Evolutionary conservation across 768 basidiomycete genomes (phyloP), one percentile per base, ranked within the genome.

Genomic region (Chiua virens): DNA sequence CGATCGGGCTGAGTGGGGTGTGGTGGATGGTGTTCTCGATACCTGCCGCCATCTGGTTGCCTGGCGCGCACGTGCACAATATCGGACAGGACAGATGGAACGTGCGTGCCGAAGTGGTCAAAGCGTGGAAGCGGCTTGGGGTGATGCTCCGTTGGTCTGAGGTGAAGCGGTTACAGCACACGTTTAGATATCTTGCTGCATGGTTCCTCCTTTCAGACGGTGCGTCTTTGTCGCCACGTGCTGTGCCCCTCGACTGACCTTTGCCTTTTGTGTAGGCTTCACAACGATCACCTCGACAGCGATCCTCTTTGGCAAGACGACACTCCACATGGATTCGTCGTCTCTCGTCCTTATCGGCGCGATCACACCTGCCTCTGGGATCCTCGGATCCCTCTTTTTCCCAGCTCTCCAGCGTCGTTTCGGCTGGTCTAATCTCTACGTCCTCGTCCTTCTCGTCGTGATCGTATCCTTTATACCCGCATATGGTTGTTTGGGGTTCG

Each of bases 131-230:
- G 47, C 72, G 86, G 21, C 75, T 98, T 0, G 84, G 81, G 0
- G 74, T 71, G 28, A 93, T 93, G 87, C 73, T 98, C 20, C 75
- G 74, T 1, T 85, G 82, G 76, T 72, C 70, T 8, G 86, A 96
- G 63, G 82, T 95, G 36, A 79, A 79, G 65, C 79, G 79, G 46
- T 74, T 98, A 15, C 78, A 79, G 27, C 86, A 92, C 61, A 93
- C 94, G 1, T 98, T 95, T 75, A 79, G 79, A 57, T 98, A 92
- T 60, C 84, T 98, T 38, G 80, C 85, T 6, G 92, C 96, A 0
- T 98, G 95, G 94, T 95, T 97, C 66, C 77, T 98, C 13, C 80
- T 98, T 21, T 92, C 89, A 1, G 95, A 98, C 61, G 91, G 92
- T 89, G 46, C 39, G 80, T 68, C 27, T 36, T 20, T 10, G 7